These are phyloP conservation scores for Penicillium corylophilum DNA, from an alignment of 2,329 filamentous ascomycete species.

Conservation along the genomic window DNA sequence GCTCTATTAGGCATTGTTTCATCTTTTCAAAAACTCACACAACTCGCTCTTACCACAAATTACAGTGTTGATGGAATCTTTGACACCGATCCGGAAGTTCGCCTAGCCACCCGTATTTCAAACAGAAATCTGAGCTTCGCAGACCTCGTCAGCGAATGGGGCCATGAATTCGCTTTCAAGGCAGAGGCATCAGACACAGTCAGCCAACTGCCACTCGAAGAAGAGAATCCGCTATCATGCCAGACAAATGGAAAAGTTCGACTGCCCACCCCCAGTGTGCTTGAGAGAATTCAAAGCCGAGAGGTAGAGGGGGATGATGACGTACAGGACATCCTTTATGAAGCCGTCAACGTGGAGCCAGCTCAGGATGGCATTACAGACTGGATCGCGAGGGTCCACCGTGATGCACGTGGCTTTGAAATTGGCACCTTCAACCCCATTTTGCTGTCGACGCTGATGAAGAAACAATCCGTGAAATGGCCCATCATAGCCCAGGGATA, in stretches of 20 bases:
- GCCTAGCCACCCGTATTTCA: conserved; percentile 6
- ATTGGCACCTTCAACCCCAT: conserved; percentile 50
- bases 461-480: conserved; percentile 58
- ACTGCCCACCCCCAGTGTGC: too few relatives aligned
- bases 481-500: conserved; percentile 48
- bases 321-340: not conserved
- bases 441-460: conserved; percentile 44
- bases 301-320: not conserved
- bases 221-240: too few relatives aligned
- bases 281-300: not conserved
- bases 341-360: not conserved
- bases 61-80: conserved; percentile 40
- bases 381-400: conserved; percentile 48
- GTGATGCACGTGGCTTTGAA: conserved; percentile 52
- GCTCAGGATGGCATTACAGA: not conserved
- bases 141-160: not conserved
- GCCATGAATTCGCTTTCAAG: conserved; percentile 25
- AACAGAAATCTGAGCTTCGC: conserved; percentile 5
- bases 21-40: conserved; percentile 39
- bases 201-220: too few relatives aligned
- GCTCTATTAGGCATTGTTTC: conserved; percentile 41
- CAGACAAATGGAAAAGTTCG: too few relatives aligned
- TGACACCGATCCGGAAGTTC: conserved; percentile 26
- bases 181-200: too few relatives aligned
- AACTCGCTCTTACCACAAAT: conserved; percentile 36